Evolutionary conservation across 805 yeast genomes (phyloP).

Genomic region (Candida coleopterorum): DNA sequence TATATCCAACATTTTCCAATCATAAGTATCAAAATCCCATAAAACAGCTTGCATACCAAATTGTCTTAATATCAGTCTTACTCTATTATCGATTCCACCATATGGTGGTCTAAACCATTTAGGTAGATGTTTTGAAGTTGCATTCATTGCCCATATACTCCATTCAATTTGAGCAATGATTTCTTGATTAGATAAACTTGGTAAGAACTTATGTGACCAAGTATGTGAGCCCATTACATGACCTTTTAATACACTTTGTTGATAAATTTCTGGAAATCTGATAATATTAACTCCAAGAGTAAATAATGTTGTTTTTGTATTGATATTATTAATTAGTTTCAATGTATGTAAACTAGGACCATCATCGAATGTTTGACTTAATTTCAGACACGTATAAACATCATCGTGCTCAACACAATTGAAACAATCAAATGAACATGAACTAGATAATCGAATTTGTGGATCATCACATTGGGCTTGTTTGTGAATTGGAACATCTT

Average conservation of each 20-base stretch:
- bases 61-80: constrained; percentile 71
- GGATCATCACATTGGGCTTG: constrained; percentile 54
- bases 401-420: constrained; percentile 76
- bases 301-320: constrained; percentile 67
- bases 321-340: constrained; percentile 49
- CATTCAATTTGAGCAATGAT: constrained; percentile 88
- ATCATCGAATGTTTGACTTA: constrained; percentile 91
- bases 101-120: constrained; percentile 96
- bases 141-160: constrained; percentile 98
- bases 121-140: constrained; percentile 82
- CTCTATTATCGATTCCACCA: constrained; percentile 89
- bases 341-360: constrained; percentile 82
- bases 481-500: constrained; percentile 37
- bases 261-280: constrained; percentile 68
- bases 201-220: constrained; percentile 87
- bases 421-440: constrained; percentile 83
- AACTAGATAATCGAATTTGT: constrained; percentile 5
- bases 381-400: constrained; percentile 62
- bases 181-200: constrained; percentile 70
- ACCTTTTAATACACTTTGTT: constrained; percentile 51
- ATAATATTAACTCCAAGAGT: constrained; percentile 80
- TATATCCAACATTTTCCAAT: constrained; percentile 65
- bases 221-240: constrained; percentile 87
- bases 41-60: constrained; percentile 84
- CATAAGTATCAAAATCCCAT: constrained; percentile 91